A percentile compares a stretch with the other conserved stretches of the same genome.
These are phyloP conservation scores for Apiotrichum gamsii DNA, from an alignment of 1,284 basidiomycete species.

Conservation along the genomic window DNA sequence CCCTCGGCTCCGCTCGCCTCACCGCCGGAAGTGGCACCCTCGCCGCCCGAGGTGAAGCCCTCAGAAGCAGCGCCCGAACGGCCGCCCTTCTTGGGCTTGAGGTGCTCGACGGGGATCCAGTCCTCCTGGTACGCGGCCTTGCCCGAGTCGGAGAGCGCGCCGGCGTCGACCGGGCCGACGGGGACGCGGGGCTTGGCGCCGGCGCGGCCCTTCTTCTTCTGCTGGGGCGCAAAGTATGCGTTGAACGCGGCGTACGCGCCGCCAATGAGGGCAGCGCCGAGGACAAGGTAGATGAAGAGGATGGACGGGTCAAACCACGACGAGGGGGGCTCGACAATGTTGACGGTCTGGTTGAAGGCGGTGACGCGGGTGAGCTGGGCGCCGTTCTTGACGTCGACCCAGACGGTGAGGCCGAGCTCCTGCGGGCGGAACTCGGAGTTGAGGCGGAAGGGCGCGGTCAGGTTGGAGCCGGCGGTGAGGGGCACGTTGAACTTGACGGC, in stretches of 20 bases:
- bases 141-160: constrained; percentile 52
- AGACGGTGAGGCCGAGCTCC: constrained; percentile 69
- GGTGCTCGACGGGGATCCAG: constrained; percentile 83
- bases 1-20: constrained; percentile 38
- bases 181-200: constrained; percentile 32
- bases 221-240: constrained; percentile 56
- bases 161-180: constrained; percentile 34
- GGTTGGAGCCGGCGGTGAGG: constrained; percentile 59
- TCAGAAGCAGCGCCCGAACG: constrained; percentile 13
- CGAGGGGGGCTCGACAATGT: constrained; percentile 70
- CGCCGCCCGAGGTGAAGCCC: constrained; percentile 30
- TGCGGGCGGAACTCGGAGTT: constrained; percentile 72
- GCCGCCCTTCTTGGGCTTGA: constrained; percentile 56
- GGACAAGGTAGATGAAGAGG: constrained; percentile 67
- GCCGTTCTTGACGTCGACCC: constrained; percentile 53
- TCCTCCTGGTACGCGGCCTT: constrained; percentile 80
- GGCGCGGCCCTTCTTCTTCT: constrained; percentile 37
- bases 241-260: constrained; percentile 63
- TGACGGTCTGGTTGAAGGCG: constrained; percentile 72
- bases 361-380: constrained; percentile 50
- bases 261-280: constrained; percentile 60
- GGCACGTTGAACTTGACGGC: constrained; percentile 57
- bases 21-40: constrained; percentile 35
- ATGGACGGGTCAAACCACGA: constrained; percentile 70
- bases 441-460: constrained; percentile 68